Base-by-base conservation (phyloP, 768 basidiomycete species). In the Naganishia onofrii region DNA sequence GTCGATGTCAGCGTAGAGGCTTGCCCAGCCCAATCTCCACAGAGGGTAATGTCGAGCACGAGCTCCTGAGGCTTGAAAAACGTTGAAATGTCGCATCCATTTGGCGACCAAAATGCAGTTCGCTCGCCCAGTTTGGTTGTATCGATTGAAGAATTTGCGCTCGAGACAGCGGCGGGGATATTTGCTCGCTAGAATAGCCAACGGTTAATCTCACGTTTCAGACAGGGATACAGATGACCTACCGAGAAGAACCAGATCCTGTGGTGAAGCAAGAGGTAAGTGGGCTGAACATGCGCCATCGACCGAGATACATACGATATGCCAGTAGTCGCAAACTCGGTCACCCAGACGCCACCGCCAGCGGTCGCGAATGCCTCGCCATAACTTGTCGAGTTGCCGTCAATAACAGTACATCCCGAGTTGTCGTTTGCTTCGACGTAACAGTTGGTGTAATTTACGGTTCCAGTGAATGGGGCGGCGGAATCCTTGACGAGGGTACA, bases 81-180 rank as follows among this genome's bases (percentile, higher is more conserved):
- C 13, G 70, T 66, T 34, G 48, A 55, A 57, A 84, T 84, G 72
- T 78, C 74, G 79, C 90, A 91, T 28, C 83, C 83, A 19, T 83
- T 82, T 1, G 85, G 79, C 5, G 87, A 85, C 85, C 87, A 91
- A 74, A 89, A 88, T 0, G 85, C 89, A 2, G 86, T 84, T 0
- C 90, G 90, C n/a, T 82, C 83, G 15, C 90, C 90, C 63, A 79
- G 77, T 0, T 70, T 69, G 83, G 73, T 87, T 78, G 58, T 85
- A 79, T 77, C 84, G 84, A 60, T 84, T 79, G 75, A 86, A 84
- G 31, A 81, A 74, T 31, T 82, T 76, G 42, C 75, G 76, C 13
- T 88, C 85, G 68, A 89, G 9, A 81, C 69, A 54, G 74, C 74
- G 44, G 64, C 42, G 3, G 80, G 80, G 3, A 79, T 69, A 36